These are phyloP conservation scores for Phytophthora pluvialis DNA, from an alignment of 352 stramenopile species.

Conservation along the genomic window DNA sequence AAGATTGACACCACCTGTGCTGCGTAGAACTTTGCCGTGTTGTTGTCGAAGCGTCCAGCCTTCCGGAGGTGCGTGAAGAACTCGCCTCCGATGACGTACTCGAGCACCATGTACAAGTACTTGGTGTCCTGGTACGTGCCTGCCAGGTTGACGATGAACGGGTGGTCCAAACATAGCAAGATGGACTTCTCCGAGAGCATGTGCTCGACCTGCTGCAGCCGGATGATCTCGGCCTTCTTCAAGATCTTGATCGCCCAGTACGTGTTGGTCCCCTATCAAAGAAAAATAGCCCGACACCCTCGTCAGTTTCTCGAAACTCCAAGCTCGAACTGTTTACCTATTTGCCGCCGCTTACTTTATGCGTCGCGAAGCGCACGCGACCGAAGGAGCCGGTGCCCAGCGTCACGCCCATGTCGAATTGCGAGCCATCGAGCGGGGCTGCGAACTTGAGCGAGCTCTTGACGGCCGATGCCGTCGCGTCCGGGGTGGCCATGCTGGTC, in stretches of 20 bases:
- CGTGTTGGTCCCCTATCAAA: constrained; percentile 77
- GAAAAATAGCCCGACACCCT: not conserved
- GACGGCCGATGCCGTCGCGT: constrained; percentile 25
- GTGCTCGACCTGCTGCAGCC: constrained; percentile 97
- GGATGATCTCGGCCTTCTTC: constrained; percentile 97
- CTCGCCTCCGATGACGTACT: constrained; percentile 97
- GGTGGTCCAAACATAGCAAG: constrained; percentile 91
- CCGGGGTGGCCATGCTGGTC: constrained; percentile 30
- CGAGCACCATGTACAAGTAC: constrained; percentile 98
- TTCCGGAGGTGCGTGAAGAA: constrained; percentile 97
- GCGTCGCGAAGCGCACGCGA: constrained; percentile 95
- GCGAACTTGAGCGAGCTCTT: constrained; percentile 68
- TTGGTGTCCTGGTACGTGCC: constrained; percentile 95
- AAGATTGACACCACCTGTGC: constrained; percentile 96
- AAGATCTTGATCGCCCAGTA: constrained; percentile 98
- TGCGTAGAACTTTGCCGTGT: constrained; percentile 93
- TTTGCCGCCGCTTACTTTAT: constrained; percentile 76
- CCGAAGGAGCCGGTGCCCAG: constrained; percentile 97
- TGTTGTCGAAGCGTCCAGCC: constrained; percentile 94
- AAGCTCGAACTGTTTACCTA: no score
- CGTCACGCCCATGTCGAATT: constrained; percentile 97
- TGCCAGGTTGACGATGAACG: constrained; percentile 97
- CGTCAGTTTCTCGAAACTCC: not conserved
- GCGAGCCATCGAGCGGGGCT: constrained; percentile 67
- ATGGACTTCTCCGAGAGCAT: constrained; percentile 98